Base-by-base conservation (phyloP, 2,329 filamentous ascomycete genomes). In the Fusarium praegraminearum region DNA sequence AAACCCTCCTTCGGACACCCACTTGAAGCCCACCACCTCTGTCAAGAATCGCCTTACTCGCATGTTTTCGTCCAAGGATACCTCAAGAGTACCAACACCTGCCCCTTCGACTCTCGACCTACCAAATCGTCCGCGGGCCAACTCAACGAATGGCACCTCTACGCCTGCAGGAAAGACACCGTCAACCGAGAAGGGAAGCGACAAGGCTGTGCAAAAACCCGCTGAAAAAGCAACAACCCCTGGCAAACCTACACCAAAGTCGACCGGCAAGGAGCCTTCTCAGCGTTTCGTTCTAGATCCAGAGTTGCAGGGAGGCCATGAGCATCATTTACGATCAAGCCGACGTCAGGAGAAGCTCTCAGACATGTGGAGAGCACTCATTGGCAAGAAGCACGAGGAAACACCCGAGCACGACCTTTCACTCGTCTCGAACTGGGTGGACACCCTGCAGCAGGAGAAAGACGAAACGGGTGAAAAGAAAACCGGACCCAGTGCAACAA, bases 401-500 rank as follows among this genome's bases (percentile, higher is more conserved):
- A 85, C 90, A 24, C 92, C 90, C 30, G 92, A 96, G 65, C 89
- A 93, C 76, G 93, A 97, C 71, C 83, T 98, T 46, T 98, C 95
- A 10, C 86, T 99, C 58, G 96, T 98, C 83, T 96, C 94, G 30
- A 94, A 89, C 74, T 98, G 95, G 95, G 94, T 98, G 58, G 95
- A 98, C 78, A 94, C 97, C 67, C 86, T 98, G 73, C 93, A 94
- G 78, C 91, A 89, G 72, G 94, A 98, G 79, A 94, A 93, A 78
- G 93, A 97, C 64, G 90, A 97, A 78, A 90, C 93, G 64, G 88
- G 87, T 40, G 93, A 97, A 74, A 93, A 91, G 82, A 96, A 91
- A 78, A 89, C 88, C 26, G 91, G 91, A 1, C 87, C 91, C 9
- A 92, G 91, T 76, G 86, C 92, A 18, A 89, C 89, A 22, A 76